These are phyloP conservation scores for Geoglossum cookeanum DNA, from an alignment of 2,329 filamentous ascomycete genomes.

Conservation along the genomic window DNA sequence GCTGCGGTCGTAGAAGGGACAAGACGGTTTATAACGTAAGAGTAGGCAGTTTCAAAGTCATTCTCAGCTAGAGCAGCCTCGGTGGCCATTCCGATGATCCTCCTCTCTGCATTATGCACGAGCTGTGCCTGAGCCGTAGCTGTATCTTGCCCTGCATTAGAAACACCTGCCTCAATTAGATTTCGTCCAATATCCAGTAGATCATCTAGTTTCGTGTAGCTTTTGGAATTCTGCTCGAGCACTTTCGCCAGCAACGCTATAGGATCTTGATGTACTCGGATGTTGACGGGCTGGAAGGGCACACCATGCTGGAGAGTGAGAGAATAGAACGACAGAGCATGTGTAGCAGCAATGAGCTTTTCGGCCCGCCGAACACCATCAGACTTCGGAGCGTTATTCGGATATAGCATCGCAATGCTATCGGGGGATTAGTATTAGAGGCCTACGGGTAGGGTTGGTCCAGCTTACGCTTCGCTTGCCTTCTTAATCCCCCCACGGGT, in stretches of 20 bases:
- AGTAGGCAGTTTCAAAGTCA: slow-evolving; percentile 74
- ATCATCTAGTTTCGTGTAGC: slow-evolving; percentile 57
- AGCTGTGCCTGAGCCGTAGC: slow-evolving; percentile 15
- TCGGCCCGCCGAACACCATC: slow-evolving; percentile 36
- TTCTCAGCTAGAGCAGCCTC: slow-evolving; percentile 58
- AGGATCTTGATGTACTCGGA: slow-evolving; percentile 60
- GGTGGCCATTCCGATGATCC: slow-evolving; percentile 64
- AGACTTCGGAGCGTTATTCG: slow-evolving; percentile 31
- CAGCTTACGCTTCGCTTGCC: slow-evolving; percentile 44
- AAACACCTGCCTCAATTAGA: slow-evolving; percentile 42
- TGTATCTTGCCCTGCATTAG: slow-evolving; percentile 15
- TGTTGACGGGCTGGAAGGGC: slow-evolving; percentile 57
- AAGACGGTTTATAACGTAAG: slow-evolving; percentile 57
- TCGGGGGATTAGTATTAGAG: neutral
- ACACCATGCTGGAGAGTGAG: slow-evolving; percentile 63
- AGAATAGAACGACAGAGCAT: slow-evolving; percentile 56
- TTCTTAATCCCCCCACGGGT: slow-evolving; percentile 59
- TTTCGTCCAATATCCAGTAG: slow-evolving; percentile 49
- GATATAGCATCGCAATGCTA: slow-evolving; percentile 39
- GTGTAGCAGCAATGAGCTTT: slow-evolving; percentile 51
- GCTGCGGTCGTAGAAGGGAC: slow-evolving; percentile 10
- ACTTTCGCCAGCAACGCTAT: slow-evolving; percentile 53
- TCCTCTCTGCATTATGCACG: slow-evolving; percentile 33
- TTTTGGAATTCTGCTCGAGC: slow-evolving; percentile 53
- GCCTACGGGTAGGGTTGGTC: neutral